These are phyloP conservation scores for Stenogyne calaminthoides DNA, from an alignment of 305 asterid genomes.

Conservation along the genomic window DNA sequence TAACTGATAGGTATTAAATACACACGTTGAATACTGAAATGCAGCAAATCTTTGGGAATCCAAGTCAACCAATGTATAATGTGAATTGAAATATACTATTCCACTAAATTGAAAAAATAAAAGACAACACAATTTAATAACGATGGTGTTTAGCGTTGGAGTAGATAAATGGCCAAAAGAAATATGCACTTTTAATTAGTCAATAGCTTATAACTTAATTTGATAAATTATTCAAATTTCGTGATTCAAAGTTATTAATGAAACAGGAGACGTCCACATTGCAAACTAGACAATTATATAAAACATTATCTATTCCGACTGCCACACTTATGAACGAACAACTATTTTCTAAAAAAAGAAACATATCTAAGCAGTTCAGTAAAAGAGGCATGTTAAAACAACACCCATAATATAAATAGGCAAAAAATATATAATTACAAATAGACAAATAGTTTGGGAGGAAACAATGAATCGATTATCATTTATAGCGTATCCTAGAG, in stretches of 20 bases:
- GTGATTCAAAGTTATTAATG: not conserved
- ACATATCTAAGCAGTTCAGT: not conserved
- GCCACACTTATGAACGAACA: not conserved
- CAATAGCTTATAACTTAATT: not conserved
- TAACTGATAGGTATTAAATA: not conserved
- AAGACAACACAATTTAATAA: constrained; percentile 2
- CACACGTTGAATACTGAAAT: not conserved
- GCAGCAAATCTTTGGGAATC: constrained; percentile 22
- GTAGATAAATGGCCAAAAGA: not conserved
- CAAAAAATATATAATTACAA: not conserved
- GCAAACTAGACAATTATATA: not conserved
- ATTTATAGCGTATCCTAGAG: not conserved
- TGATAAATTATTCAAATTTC: not conserved
- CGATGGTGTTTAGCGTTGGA: constrained; percentile 11
- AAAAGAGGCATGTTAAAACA: not conserved
- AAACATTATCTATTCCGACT: not conserved
- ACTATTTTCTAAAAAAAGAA: not conserved
- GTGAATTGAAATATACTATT: not conserved
- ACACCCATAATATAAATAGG: not conserved
- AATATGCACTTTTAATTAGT: not conserved
- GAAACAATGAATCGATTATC: not conserved
- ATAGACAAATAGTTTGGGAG: not conserved
- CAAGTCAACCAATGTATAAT: constrained; percentile 27
- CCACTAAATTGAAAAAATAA: not conserved
- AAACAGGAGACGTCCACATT: not conserved